A percentile compares a stretch with the other conserved stretches of the same genome.
These are phyloP conservation scores for Lentinula novae-zelandiae DNA, from an alignment of 1,284 basidiomycete genomes.

Conservation along the genomic window DNA sequence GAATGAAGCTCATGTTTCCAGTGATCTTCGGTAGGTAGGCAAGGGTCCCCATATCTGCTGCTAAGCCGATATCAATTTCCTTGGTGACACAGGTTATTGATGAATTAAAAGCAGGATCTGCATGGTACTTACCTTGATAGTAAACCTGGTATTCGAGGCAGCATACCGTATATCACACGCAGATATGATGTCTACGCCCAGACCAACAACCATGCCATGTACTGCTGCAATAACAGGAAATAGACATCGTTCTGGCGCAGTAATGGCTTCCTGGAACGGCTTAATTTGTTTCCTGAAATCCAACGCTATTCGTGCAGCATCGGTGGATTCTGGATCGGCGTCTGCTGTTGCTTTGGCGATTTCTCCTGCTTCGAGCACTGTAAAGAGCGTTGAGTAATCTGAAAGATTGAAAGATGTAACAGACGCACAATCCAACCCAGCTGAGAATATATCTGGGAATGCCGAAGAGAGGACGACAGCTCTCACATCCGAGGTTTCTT, in stretches of 20 bases:
- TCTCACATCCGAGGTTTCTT: slow-evolving; percentile 54
- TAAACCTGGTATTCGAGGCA: slow-evolving; percentile 60
- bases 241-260: slow-evolving; percentile 64
- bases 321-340: slow-evolving; percentile 24
- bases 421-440: slow-evolving; percentile 72
- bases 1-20: slow-evolving; percentile 75
- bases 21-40: slow-evolving; percentile 78
- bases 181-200: slow-evolving; percentile 74
- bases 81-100: slow-evolving; percentile 24
- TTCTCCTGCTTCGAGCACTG: slow-evolving; percentile 17
- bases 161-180: slow-evolving; percentile 84
- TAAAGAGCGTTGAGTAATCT: not conserved
- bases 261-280: slow-evolving; percentile 76
- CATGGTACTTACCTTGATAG: slow-evolving; percentile 61
- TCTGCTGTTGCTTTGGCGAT: slow-evolving; percentile 29
- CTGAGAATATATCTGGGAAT: slow-evolving; percentile 72
- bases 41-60: slow-evolving; percentile 88
- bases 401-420: slow-evolving; percentile 7
- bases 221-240: slow-evolving; percentile 86
- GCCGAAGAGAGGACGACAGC: slow-evolving; percentile 71
- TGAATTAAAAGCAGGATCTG: not conserved
- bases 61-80: slow-evolving; percentile 90
- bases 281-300: slow-evolving; percentile 45
- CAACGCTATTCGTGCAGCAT: slow-evolving; percentile 55
- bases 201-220: slow-evolving; percentile 74